phyloP scores from a whole-genome alignment of 768 basidiomycete species.

The Tephrocybe sp. region DNA sequence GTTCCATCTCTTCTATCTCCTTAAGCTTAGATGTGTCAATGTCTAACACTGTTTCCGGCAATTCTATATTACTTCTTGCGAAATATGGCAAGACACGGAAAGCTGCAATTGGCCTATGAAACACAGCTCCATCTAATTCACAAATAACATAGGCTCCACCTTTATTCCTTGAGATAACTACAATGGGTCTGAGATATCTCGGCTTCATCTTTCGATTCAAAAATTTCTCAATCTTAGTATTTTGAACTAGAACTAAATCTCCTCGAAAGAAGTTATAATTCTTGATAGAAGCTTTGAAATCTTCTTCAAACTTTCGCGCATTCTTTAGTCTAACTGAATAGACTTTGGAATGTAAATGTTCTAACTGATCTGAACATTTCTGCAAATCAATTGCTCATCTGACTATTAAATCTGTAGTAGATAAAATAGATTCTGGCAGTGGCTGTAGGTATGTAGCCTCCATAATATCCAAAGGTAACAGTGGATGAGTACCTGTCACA shows the following conservation, averaged over 20 bases:
- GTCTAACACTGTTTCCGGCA: too few species aligned
- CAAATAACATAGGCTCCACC: too few species aligned
- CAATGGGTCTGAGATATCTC: too few species aligned
- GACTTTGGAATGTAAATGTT: slow-evolving; percentile 15
- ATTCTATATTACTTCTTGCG: too few species aligned
- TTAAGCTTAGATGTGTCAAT: too few species aligned
- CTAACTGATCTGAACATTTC: slow-evolving; percentile 16
- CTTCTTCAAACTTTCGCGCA: slow-evolving; percentile 17
- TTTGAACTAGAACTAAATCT: slow-evolving; percentile 27
- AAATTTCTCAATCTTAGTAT: too few species aligned
- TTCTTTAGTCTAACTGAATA: slow-evolving; percentile 13
- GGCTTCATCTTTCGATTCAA: too few species aligned
- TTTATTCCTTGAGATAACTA: too few species aligned
- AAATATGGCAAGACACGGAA: too few species aligned
- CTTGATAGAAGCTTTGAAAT: slow-evolving; percentile 20
- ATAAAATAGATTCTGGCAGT: slow-evolving; percentile 16
- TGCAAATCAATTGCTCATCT: slow-evolving; percentile 22
- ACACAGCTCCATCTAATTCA: too few species aligned
- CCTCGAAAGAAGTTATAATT: slow-evolving; percentile 30
- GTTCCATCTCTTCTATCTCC: too few species aligned
- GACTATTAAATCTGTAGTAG: slow-evolving; percentile 24
- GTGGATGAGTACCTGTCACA: slow-evolving; percentile 31
- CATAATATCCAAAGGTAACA: slow-evolving; percentile 12
- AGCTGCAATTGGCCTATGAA: too few species aligned
- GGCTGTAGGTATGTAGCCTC: slow-evolving; percentile 25